phyloP scores from a whole-genome alignment of 1,284 basidiomycete species.

The Marasmius oreades region DNA sequence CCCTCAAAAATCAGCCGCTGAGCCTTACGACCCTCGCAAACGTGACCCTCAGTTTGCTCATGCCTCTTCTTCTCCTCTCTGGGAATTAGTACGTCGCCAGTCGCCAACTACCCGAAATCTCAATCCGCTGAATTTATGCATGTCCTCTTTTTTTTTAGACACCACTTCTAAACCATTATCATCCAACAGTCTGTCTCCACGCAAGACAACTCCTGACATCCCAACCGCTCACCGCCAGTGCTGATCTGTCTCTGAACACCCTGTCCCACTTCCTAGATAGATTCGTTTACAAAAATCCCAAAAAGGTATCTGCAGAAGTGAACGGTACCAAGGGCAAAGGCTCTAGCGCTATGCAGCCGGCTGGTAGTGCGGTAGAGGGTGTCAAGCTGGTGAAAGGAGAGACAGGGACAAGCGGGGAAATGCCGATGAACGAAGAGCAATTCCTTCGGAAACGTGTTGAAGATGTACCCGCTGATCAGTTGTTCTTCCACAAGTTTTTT shows the following conservation, averaged over 20 bases:
- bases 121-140: too few relatives aligned
- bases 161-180: conserved; percentile 84
- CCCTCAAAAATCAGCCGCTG: conserved; percentile 31
- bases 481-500: conserved; percentile 69
- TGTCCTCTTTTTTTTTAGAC: conserved; percentile 39
- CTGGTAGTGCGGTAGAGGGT: conserved; percentile 59
- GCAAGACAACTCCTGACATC: conserved; percentile 77
- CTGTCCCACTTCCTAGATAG: conserved; percentile 89
- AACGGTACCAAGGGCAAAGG: conserved; percentile 55
- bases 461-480: conserved; percentile 86
- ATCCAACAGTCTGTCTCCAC: conserved; percentile 88
- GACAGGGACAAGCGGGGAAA: conserved; percentile 36
- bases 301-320: conserved; percentile 50
- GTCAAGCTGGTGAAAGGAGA: conserved; percentile 78
- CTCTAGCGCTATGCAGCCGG: conserved; percentile 94
- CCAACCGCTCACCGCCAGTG: conserved; percentile 72
- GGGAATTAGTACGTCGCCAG: conserved; percentile 74
- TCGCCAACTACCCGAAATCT: too few relatives aligned
- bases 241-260: conserved; percentile 91
- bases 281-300: conserved; percentile 93
- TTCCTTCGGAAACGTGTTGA: conserved; percentile 76
- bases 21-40: conserved; percentile 83
- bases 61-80: conserved; percentile 80
- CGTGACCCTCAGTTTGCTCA: conserved; percentile 89
- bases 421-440: conserved; percentile 71